Percentiles rank a stretch among this genome's conserved stretches.
phyloP scores from a whole-genome alignment of 1,284 basidiomycete genomes.

The Cerrena zonata region DNA sequence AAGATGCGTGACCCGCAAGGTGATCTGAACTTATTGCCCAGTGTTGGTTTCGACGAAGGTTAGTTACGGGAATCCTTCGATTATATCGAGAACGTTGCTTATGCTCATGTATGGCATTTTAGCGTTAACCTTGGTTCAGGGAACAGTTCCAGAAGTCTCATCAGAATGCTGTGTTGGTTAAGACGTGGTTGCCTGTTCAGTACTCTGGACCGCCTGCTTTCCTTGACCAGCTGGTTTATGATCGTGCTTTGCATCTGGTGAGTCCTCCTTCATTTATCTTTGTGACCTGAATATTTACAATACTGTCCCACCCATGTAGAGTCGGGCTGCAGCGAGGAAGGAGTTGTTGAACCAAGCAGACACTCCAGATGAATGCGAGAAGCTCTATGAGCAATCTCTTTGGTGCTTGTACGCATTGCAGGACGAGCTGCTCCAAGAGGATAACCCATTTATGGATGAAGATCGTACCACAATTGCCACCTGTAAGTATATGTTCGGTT shows the following conservation, averaged over 20 bases:
- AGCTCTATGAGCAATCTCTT: conserved; percentile 88
- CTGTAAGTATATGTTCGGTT: conserved; percentile 45
- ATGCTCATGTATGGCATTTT: conserved; percentile 3
- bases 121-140: conserved; percentile 74
- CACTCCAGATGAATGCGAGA: conserved; percentile 81
- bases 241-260: conserved; percentile 67
- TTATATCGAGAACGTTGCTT: neutral
- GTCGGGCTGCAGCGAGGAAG: conserved; percentile 85
- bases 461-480: conserved; percentile 77
- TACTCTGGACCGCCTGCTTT: conserved; percentile 69
- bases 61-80: conserved; percentile 15
- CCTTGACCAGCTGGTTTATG: conserved; percentile 78
- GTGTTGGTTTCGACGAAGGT: conserved; percentile 77
- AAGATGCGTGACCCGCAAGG: conserved; percentile 72
- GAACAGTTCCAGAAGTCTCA: conserved; percentile 74
- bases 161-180: conserved; percentile 67
- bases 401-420: conserved; percentile 89
- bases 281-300: neutral
- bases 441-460: conserved; percentile 79
- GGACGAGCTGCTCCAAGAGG: conserved; percentile 82
- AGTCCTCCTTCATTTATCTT: conserved; percentile 20
- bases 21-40: conserved; percentile 60
- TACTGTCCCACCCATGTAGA: conserved; percentile 42
- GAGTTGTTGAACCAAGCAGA: conserved; percentile 79
- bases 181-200: conserved; percentile 74